Evolutionary conservation across 768 basidiomycete genomes (phyloP), one percentile per base, ranked within the genome.

Genomic region (Phaffia australis): DNA sequence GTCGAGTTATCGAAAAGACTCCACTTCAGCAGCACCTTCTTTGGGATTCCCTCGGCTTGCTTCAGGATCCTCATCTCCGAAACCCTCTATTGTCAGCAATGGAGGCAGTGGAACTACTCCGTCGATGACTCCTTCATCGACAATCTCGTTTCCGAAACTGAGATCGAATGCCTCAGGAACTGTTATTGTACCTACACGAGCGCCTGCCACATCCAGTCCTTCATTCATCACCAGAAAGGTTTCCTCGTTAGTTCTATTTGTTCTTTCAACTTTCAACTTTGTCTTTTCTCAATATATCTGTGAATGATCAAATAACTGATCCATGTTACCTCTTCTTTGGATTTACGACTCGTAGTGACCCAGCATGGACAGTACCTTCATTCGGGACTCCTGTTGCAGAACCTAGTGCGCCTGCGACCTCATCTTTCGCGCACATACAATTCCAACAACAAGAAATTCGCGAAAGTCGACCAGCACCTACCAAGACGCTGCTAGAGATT

Each of bases 401-500:
- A 18, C 61, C 65, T 19, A 51, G 63, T 68, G 7, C 70, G 9
- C 50, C 71, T 18, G 65, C 70, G 1, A 52, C 69, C 14, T 70
- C 75, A 0, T 71, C 76, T 4, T 70, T 74, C 14, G 71, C 80
- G 60, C 9, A 85, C n/a, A 95, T 95, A 60, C 92, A 94, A 74
- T 81, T 84, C 73, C 78, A 85, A 54, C 87, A 92, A 74, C 80
- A 82, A 51, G 81, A 84, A 68, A 70, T 68, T 15, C 70, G 71
- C 2, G 82, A 85, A 65, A 0, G 72, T 73, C 1, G 69, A 64
- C 56, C 73, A 73, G 6, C 82, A 81, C 82, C 83, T 69, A 84
- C 82, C 69, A 81, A 81, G 42, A 87, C 86, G 30, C 77, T 94
- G 65, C 78, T 80, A 19, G 85, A 94, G 69, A 97, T 95, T 52